Conservation (phyloP, 2,329 filamentous ascomycete species). For the Stagonosporopsis rhizophila region DNA sequence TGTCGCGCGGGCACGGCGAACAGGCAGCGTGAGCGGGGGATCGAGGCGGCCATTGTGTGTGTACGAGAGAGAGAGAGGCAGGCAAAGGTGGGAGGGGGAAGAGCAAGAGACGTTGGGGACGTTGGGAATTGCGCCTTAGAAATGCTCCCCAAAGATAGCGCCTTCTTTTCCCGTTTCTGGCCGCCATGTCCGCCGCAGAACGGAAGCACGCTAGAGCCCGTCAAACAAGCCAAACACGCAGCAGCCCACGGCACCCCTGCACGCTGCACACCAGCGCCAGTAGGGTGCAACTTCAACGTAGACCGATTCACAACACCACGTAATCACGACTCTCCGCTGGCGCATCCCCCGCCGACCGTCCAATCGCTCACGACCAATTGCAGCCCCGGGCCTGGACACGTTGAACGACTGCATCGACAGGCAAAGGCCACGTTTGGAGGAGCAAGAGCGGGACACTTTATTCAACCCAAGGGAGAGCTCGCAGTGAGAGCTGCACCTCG, state of each 20-base stretch:
- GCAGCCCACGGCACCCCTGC: constrained; percentile 46
- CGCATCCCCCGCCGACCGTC: constrained; percentile 12
- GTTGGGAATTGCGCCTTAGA: constrained; percentile 1
- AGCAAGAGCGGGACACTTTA: constrained; percentile 40
- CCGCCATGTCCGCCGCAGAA: constrained; percentile 26
- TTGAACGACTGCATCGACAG: constrained; percentile 7
- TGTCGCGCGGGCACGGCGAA: constrained; percentile 31
- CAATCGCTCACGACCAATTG: constrained; percentile 11
- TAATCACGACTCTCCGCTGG: constrained; percentile 16
- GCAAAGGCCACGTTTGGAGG: constrained; percentile 48
- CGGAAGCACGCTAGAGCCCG: constrained; percentile 15
- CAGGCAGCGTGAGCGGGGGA: constrained; percentile 44
- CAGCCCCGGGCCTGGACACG: constrained; percentile 16
- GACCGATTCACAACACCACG: constrained; percentile 38
- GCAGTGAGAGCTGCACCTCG: constrained; percentile 30
- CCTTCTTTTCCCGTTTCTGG: constrained; percentile 36
- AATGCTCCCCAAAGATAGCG: constrained; percentile 11
- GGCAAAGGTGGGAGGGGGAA: not conserved
- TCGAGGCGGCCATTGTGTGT: constrained; percentile 40
- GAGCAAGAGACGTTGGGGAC: constrained; percentile 6
- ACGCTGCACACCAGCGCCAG: constrained; percentile 38
- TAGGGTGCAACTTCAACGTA: constrained; percentile 45
- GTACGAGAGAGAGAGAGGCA: not conserved
- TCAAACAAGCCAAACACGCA: constrained; percentile 35
- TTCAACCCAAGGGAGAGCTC: constrained; percentile 31